A percentile compares a stretch with the other conserved stretches of the same genome.
Evolutionary conservation across 1,284 basidiomycete genomes (phyloP).

Genomic region (Golubevia pallescens): DNA sequence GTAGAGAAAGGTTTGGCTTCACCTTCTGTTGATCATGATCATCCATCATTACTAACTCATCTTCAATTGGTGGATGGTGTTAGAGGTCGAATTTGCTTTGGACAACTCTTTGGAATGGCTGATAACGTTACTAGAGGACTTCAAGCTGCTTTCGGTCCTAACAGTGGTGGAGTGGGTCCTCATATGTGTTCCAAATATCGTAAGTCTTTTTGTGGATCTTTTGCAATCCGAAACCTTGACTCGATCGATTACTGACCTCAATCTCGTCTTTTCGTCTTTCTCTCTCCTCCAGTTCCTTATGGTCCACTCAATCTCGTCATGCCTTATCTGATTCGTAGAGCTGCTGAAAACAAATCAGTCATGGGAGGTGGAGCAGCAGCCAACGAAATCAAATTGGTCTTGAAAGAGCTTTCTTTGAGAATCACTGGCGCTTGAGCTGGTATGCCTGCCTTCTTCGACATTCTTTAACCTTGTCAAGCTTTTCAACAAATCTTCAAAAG

Average conservation of each 20-base stretch:
- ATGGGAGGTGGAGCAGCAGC: constrained; percentile 72
- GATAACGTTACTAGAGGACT: neutral
- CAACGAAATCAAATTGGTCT: too few species aligned
- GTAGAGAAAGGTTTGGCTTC: constrained; percentile 71
- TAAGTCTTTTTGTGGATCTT: constrained; percentile 2
- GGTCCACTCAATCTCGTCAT: constrained; percentile 68
- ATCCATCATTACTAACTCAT: constrained; percentile 18
- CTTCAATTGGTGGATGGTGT: constrained; percentile 68
- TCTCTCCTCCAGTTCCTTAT: constrained; percentile 26
- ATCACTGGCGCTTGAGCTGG: too few species aligned
- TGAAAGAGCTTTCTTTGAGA: too few species aligned
- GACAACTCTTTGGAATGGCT: constrained; percentile 79
- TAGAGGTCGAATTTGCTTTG: constrained; percentile 75
- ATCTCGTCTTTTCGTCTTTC: neutral
- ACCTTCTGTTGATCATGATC: neutral
- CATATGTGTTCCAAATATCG: constrained; percentile 53
- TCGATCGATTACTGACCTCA: neutral
- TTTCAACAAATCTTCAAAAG: too few species aligned
- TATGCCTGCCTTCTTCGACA: too few species aligned
- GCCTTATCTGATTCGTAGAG: constrained; percentile 77
- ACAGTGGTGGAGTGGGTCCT: constrained; percentile 71
- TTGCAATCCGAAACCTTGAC: too few species aligned
- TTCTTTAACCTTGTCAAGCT: too few species aligned
- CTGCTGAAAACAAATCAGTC: constrained; percentile 78
- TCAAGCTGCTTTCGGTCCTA: constrained; percentile 68